Conservation (phyloP, 2,329 filamentous ascomycete species). For the Arthrinium phaeospermum region DNA sequence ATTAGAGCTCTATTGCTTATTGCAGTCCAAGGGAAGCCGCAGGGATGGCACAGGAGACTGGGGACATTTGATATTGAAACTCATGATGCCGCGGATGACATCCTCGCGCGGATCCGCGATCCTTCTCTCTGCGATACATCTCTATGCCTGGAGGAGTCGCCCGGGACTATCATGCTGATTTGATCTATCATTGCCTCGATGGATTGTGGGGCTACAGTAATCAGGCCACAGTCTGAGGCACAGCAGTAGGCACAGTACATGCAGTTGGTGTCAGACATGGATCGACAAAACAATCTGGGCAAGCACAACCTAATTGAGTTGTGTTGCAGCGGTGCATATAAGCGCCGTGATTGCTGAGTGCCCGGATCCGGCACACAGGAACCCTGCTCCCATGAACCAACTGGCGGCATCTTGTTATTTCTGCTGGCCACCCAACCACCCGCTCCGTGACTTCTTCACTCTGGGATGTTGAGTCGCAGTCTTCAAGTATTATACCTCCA, state of each 20-base stretch:
- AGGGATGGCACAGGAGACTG: background rate
- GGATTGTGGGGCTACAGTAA: background rate
- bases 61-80: too few species aligned
- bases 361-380: background rate
- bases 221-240: background rate
- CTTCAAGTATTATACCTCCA: background rate
- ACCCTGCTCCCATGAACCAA: background rate
- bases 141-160: background rate
- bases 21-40: too few species aligned
- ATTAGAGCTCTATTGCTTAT: too few species aligned
- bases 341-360: constrained; percentile 2
- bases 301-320: too few species aligned
- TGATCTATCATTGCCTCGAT: background rate
- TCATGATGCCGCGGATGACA: background rate
- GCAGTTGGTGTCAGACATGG: background rate
- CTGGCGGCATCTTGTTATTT: background rate
- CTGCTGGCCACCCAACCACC: background rate
- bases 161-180: background rate
- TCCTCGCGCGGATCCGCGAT: background rate
- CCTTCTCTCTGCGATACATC: background rate
- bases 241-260: background rate
- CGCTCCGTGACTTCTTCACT: too few species aligned
- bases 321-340: background rate
- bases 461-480: too few species aligned
- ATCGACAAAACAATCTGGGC: background rate